Percentiles rank a stretch among this genome's conserved stretches.
These are phyloP conservation scores for Colletotrichum abscissum DNA, from an alignment of 2,329 filamentous ascomycete species.

Conservation along the genomic window DNA sequence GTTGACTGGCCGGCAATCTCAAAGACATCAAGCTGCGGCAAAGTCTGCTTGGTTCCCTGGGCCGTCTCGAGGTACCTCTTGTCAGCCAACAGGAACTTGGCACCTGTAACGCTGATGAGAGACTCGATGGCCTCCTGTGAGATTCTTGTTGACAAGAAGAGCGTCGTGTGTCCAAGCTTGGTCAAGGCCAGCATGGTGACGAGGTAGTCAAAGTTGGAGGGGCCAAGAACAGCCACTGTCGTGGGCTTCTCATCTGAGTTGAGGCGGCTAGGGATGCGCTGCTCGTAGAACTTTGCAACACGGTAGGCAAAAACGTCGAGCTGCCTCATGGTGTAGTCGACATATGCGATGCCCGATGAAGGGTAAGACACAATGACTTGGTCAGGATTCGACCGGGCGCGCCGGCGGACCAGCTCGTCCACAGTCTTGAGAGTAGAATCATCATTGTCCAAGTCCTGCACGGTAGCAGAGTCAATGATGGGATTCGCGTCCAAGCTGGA, in stretches of 20 bases:
- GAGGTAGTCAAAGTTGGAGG: slow-evolving; percentile 65
- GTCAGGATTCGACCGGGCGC: slow-evolving; percentile 44
- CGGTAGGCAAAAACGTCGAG: slow-evolving; percentile 52
- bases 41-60: slow-evolving; percentile 29
- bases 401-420: slow-evolving; percentile 40
- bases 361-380: slow-evolving; percentile 55
- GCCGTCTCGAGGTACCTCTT: slow-evolving; percentile 39
- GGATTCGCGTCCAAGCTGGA: slow-evolving; percentile 17
- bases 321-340: slow-evolving; percentile 58
- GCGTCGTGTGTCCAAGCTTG: slow-evolving; percentile 63
- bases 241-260: slow-evolving; percentile 41
- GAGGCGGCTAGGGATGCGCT: slow-evolving; percentile 37
- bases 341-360: slow-evolving; percentile 53
- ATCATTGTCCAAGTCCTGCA: slow-evolving; percentile 27
- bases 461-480: neutral
- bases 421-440: slow-evolving; percentile 40
- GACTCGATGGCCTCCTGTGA: slow-evolving; percentile 45
- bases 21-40: slow-evolving; percentile 37
- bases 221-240: slow-evolving; percentile 62
- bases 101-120: slow-evolving; percentile 41
- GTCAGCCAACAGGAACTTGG: slow-evolving; percentile 42
- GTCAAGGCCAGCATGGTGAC: slow-evolving; percentile 64
- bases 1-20: slow-evolving; percentile 41
- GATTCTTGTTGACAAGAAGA: slow-evolving; percentile 50
- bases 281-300: slow-evolving; percentile 41